Conservation (phyloP, 2,329 filamentous ascomycete species). For the Didymella pomorum region DNA sequence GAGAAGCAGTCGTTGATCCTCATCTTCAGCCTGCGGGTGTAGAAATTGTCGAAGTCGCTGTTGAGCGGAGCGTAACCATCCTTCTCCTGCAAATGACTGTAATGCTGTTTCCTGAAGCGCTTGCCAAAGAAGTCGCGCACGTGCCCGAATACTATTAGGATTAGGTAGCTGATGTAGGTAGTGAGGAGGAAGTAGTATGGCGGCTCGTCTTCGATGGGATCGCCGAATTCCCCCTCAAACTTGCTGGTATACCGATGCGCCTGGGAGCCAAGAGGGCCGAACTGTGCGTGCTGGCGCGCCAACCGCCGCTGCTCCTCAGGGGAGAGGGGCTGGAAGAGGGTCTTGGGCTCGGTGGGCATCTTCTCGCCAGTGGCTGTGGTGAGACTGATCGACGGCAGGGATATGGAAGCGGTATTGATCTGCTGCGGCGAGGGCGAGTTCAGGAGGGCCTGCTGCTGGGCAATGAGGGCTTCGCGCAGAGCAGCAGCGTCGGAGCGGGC, state of each 20-base stretch:
- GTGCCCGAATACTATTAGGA: conserved; percentile 94
- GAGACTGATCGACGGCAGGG: conserved; percentile 88
- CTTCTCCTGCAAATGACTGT: conserved; percentile 79
- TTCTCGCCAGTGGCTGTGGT: conserved; percentile 84
- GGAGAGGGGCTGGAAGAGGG: conserved; percentile 86
- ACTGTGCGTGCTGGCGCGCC: conserved; percentile 85
- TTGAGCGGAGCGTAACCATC: conserved; percentile 96
- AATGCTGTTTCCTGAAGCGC: conserved; percentile 86
- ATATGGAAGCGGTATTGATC: conserved; percentile 75
- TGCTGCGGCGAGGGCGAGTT: conserved; percentile 69
- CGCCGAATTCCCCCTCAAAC: conserved; percentile 81
- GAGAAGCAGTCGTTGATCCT: conserved; percentile 97
- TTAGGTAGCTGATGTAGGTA: conserved; percentile 97
- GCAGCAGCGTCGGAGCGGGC: conserved; percentile 68
- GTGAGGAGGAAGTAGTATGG: conserved; percentile 97
- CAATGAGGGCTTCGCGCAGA: conserved; percentile 71
- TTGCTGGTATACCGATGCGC: conserved; percentile 89
- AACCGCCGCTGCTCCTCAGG: conserved; percentile 81
- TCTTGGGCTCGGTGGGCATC: conserved; percentile 76
- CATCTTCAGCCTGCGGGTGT: conserved; percentile 89
- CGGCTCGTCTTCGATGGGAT: conserved; percentile 91
- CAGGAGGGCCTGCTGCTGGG: conserved; percentile 66
- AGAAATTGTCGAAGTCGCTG: conserved; percentile 99
- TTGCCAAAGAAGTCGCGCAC: conserved; percentile 98
- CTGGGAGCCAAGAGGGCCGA: conserved; percentile 81